Percentiles rank a stretch among this genome's conserved stretches.
Conservation (phyloP, 192 early-diverging fungal species). For the Podila epicladia region DNA sequence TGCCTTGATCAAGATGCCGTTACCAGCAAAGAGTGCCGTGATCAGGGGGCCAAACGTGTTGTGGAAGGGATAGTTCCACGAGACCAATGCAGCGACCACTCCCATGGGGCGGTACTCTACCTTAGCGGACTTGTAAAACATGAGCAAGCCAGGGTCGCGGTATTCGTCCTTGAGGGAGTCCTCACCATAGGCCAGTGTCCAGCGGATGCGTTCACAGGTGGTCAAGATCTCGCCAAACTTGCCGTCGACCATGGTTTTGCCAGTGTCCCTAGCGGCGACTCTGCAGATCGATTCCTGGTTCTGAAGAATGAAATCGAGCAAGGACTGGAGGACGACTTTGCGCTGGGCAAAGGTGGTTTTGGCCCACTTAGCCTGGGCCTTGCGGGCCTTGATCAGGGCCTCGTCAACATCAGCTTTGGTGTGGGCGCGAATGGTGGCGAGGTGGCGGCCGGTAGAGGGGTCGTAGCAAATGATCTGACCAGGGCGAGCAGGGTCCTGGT, state of each 20-base stretch:
- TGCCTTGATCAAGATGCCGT: conserved; percentile 86
- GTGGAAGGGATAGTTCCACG: conserved; percentile 92
- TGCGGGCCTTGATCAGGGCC: conserved; percentile 62
- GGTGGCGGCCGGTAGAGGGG: conserved; percentile 81
- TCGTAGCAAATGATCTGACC: conserved; percentile 82
- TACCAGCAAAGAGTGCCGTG: conserved; percentile 85
- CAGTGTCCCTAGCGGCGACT: conserved; percentile 78
- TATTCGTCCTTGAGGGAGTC: conserved; percentile 69
- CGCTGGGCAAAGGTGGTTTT: conserved; percentile 78
- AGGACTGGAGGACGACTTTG: conserved; percentile 71
- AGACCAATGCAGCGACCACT: conserved; percentile 82
- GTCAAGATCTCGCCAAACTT: conserved; percentile 85
- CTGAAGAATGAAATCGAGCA: conserved; percentile 74
- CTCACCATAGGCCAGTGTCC: conserved; percentile 85
- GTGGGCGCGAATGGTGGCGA: conserved; percentile 68
- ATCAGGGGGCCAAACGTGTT: conserved; percentile 83
- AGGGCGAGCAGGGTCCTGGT: conserved; percentile 57
- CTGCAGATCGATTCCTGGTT: conserved; percentile 83
- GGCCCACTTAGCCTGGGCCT: conserved; percentile 75
- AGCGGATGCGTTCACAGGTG: conserved; percentile 80
- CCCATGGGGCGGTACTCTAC: conserved; percentile 86
- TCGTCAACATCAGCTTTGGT: conserved; percentile 66
- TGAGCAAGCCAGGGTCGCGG: conserved; percentile 73
- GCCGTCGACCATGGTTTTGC: conserved; percentile 87
- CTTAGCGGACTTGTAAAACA: conserved; percentile 79